Base-by-base conservation (phyloP, 192 early-diverging fungal species). In the Coemansia sp. region DNA sequence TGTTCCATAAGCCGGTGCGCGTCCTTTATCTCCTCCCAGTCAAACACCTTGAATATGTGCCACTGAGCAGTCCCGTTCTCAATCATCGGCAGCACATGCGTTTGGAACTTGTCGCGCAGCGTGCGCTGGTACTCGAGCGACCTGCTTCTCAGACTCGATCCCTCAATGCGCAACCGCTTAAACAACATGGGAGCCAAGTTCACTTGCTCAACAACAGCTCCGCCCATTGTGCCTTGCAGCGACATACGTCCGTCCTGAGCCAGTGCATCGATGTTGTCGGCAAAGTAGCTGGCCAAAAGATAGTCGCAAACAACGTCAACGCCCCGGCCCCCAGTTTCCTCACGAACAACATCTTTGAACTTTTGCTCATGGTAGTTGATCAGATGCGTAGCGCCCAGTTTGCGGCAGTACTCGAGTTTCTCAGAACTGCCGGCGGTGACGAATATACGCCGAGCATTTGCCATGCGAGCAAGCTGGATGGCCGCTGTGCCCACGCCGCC, bases 351-450 rank as follows among this genome's bases (percentile, higher is more conserved):
- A 11, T 87, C 73, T 21, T 69, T 76, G 77, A 86, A 94, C 58
- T 86, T 79, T 43, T 83, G 77, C 53, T 69, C 82, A 72, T 87
- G 91, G 82, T 92, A 92, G 79, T 94, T 91, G 74, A 94, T 83
- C 15, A 66, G 87, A 47, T 85, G 83, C 2, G 88, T 91, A 8
- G 92, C 90, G 4, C 92, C 92, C 8, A 90, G 63, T 5, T 37
- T 49, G 54, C 85, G 79, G 72, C 87, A 87, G 62, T 88, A 86
- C 29, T 83, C 81, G 15, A 84, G 73, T 69, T 94, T 94, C 9
- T 84, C 86, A 15, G 82, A 76, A 1, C 81, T 81, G 47, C 90
- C 84, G 29, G 83, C 89, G 2, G 92, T 94, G 7, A 81, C 87
- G 67, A 92, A 88, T 60, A 94, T 83, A 32, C 73, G 77, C 1